Percentiles rank a stretch among this genome's conserved stretches.
These are phyloP conservation scores for Phialemoniopsis sp. DNA, from an alignment of 2,329 filamentous ascomycete species.

Conservation along the genomic window DNA sequence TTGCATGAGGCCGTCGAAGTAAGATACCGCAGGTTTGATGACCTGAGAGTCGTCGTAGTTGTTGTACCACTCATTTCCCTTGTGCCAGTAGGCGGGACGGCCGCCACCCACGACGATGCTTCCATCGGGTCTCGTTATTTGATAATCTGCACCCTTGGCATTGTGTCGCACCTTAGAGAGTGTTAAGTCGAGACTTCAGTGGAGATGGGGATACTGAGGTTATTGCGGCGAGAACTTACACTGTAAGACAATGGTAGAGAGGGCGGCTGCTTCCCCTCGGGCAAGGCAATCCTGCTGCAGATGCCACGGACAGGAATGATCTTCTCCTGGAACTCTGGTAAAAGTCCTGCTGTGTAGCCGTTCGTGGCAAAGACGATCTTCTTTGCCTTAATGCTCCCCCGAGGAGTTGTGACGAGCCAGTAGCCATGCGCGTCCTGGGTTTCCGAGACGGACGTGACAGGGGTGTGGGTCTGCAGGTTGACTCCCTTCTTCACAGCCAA, in stretches of 20 bases:
- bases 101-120: constrained; percentile 34
- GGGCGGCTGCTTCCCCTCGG: too few relatives aligned
- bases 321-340: constrained; percentile 36
- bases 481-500: constrained; percentile 35
- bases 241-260: too few relatives aligned
- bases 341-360: constrained; percentile 42
- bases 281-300: constrained; percentile 40
- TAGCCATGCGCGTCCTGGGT: constrained; percentile 10
- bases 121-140: constrained; percentile 37
- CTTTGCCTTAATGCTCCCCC: constrained; percentile 33
- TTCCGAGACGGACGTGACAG: constrained; percentile 23
- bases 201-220: too few relatives aligned
- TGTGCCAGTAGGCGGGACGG: constrained; percentile 33
- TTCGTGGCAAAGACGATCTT: constrained; percentile 50
- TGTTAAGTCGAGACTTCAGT: too few relatives aligned
- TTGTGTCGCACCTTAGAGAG: constrained; percentile 25
- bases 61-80: constrained; percentile 47
- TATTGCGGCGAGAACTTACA: too few relatives aligned
- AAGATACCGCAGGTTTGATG: constrained; percentile 39
- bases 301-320: constrained; percentile 46
- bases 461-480: constrained; percentile 49
- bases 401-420: constrained; percentile 35
- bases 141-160: constrained; percentile 31
- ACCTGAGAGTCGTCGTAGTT: constrained; percentile 34
- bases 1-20: background rate